Conservation (phyloP, 129 eudicot genomes). For the Lactuca sativa region DNA sequence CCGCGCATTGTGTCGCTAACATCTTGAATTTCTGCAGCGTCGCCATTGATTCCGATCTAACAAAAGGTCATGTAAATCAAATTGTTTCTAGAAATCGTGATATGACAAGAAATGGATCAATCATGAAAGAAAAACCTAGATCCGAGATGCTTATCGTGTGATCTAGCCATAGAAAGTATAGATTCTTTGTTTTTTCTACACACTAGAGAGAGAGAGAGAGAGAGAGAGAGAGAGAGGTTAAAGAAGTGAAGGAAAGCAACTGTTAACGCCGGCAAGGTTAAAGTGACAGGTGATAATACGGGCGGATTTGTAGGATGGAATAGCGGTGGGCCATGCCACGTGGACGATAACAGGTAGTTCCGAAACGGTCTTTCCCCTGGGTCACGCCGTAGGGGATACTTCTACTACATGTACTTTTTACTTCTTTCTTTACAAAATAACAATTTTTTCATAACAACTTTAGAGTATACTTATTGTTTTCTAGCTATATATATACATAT, state of each 20-base stretch:
- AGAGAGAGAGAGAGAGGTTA: neutral
- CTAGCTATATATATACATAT: too few species aligned
- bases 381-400: constrained; percentile 6
- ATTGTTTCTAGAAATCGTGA: neutral
- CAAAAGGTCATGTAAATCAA: neutral
- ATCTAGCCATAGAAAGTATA: constrained; percentile 31
- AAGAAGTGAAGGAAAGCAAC: constrained; percentile 27
- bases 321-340: constrained; percentile 15
- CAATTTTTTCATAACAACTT: neutral
- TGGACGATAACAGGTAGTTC: neutral
- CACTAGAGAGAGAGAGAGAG: constrained; percentile 23
- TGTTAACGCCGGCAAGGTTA: neutral
- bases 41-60: constrained; percentile 43
- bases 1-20: constrained; percentile 85
- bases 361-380: neutral
- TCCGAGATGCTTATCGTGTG: constrained; percentile 43
- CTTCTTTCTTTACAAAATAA: constrained; percentile 10
- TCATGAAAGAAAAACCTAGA: constrained; percentile 42
- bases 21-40: constrained; percentile 82
- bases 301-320: constrained; percentile 26
- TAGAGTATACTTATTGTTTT: too few species aligned
- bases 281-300: constrained; percentile 26
- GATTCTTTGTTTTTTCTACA: constrained; percentile 44
- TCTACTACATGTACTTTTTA: neutral
- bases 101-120: neutral